A percentile compares a stretch with the other conserved stretches of the same genome.
Evolutionary conservation across 2,329 filamentous ascomycete genomes (phyloP).

Genomic region (Penicillium sp.): DNA sequence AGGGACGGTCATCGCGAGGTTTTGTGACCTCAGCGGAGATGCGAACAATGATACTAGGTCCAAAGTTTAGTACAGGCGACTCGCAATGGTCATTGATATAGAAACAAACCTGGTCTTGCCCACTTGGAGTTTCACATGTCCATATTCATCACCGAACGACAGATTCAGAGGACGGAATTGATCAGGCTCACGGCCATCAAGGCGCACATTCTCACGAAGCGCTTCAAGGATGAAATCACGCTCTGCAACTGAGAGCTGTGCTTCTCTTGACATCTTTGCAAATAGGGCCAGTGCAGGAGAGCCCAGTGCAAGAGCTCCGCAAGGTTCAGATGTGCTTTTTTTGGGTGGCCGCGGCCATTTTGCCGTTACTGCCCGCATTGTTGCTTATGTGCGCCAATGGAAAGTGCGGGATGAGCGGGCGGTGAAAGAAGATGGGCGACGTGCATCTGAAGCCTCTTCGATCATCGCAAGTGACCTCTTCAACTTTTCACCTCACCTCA

Average conservation of each 20-base stretch:
- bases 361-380: constrained; percentile 19
- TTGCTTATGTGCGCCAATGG: neutral
- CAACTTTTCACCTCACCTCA: constrained; percentile 12
- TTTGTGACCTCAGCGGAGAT: constrained; percentile 84
- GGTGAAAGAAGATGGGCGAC: constrained; percentile 2
- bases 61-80: constrained; percentile 16
- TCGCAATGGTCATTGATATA: neutral
- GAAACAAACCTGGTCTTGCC: constrained; percentile 78
- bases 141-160: constrained; percentile 84
- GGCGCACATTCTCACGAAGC: constrained; percentile 70
- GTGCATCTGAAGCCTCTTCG: constrained; percentile 2
- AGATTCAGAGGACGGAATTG: constrained; percentile 73
- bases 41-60: constrained; percentile 68
- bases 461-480: neutral
- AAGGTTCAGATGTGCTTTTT: constrained; percentile 16
- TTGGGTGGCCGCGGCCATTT: constrained; percentile 14
- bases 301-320: constrained; percentile 21
- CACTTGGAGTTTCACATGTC: constrained; percentile 77
- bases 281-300: constrained; percentile 8
- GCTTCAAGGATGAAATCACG: constrained; percentile 80
- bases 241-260: constrained; percentile 84
- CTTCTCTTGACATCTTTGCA: constrained; percentile 77
- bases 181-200: constrained; percentile 79
- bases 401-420: neutral
- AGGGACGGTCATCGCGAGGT: constrained; percentile 81